A percentile compares a stretch with the other conserved stretches of the same genome.
Conservation (phyloP, 1,139 yeast species). For the Candida sojae region DNA sequence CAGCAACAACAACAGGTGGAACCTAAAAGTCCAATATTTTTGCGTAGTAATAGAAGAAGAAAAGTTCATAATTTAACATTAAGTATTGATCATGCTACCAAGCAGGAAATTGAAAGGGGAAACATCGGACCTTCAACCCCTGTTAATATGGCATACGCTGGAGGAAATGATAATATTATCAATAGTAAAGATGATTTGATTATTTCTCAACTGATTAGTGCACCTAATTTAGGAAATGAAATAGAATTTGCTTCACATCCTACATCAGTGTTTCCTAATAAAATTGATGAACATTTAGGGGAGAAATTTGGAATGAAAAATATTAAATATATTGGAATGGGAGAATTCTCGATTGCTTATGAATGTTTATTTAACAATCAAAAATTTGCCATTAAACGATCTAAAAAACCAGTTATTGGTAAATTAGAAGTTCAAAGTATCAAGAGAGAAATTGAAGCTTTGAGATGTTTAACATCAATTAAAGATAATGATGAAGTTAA, state of each 20-base stretch:
- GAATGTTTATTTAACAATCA: slow-evolving; percentile 67
- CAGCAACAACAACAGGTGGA: background rate
- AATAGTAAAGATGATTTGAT: background rate
- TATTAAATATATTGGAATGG: slow-evolving; percentile 73
- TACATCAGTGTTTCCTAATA: slow-evolving; percentile 14
- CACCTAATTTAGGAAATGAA: slow-evolving; percentile 9
- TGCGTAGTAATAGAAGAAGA: background rate
- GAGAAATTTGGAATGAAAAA: slow-evolving; percentile 66
- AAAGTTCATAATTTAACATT: background rate
- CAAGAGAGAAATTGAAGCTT: slow-evolving; percentile 44
- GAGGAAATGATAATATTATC: background rate
- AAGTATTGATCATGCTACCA: slow-evolving; percentile 1
- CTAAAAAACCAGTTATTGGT: slow-evolving; percentile 56
- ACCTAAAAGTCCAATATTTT: slow-evolving; percentile 1
- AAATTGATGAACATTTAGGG: slow-evolving; percentile 59
- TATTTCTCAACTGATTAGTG: slow-evolving; percentile 3
- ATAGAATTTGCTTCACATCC: slow-evolving; percentile 3
- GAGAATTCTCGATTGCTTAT: slow-evolving; percentile 88
- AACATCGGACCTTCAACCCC: slow-evolving; percentile 33
- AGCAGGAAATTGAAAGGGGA: background rate
- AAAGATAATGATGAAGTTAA: slow-evolving; percentile 38
- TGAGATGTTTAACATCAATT: slow-evolving; percentile 43
- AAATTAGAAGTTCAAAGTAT: slow-evolving; percentile 39
- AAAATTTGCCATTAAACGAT: slow-evolving; percentile 83
- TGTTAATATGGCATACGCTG: slow-evolving; percentile 16